Conservation (phyloP, 495 filamentous ascomycete species). For the Niebla homalea region DNA sequence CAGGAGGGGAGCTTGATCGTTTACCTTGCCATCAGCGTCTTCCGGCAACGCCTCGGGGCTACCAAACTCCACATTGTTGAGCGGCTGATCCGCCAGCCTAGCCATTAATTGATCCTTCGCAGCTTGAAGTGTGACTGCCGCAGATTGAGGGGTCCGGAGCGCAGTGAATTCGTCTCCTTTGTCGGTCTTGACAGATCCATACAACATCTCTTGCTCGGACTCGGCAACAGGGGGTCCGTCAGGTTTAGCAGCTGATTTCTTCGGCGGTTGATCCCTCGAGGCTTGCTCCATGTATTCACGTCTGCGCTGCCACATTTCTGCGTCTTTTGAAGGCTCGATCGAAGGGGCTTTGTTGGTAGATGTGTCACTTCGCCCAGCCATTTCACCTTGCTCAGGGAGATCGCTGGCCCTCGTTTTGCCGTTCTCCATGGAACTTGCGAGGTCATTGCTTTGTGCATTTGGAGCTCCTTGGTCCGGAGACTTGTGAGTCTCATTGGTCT, state of each 20-base stretch:
- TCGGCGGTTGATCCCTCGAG: background rate
- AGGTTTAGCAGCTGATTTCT: background rate
- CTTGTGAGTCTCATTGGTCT: background rate
- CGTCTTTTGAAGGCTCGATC: no score
- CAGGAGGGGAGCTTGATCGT: slow-evolving; percentile 32
- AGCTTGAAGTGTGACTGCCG: slow-evolving; percentile 38
- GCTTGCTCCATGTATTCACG: background rate
- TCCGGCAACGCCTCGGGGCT: slow-evolving; percentile 33
- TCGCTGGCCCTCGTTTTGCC: background rate
- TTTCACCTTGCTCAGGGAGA: no score
- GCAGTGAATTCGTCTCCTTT: slow-evolving; percentile 35
- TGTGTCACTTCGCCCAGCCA: no score
- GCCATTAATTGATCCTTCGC: slow-evolving; percentile 49
- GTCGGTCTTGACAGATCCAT: slow-evolving; percentile 6
- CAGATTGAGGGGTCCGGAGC: slow-evolving; percentile 40
- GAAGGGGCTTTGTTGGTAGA: no score
- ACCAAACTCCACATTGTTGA: slow-evolving; percentile 29
- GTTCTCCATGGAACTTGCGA: background rate
- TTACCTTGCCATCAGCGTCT: slow-evolving; percentile 40
- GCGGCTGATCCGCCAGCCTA: slow-evolving; percentile 36
- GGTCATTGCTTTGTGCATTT: background rate
- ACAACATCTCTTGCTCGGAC: background rate
- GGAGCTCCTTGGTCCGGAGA: background rate
- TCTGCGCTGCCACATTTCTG: no score
- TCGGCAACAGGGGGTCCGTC: background rate